Base-by-base conservation (phyloP, 257 asterid genomes). In the Agastache rugosa region DNA sequence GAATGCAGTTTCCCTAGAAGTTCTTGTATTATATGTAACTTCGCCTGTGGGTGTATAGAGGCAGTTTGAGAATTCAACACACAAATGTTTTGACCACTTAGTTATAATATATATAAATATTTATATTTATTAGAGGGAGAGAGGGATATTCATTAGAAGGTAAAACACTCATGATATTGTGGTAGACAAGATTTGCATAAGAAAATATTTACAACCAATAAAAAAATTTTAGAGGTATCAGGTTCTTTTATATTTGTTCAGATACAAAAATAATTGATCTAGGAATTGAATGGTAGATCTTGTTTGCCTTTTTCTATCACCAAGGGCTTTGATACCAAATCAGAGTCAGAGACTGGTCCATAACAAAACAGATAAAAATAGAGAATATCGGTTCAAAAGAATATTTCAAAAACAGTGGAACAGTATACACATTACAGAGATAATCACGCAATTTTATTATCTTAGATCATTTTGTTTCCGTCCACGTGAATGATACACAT, bases 1-100 rank as follows among this genome's bases (percentile, higher is more conserved):
- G 96, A 84, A 75, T 92, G 99, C 71, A 95, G 82, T 85, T 81
- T 92, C 19, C 96, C 97, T 23, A 95, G 97, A 80, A 95, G 91
- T 74, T 95, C 98, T 84, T 90, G 98, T 69, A 90, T 79, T 62
- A 86, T 85, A 72, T 95, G 98, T 69, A 95, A 89, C 86, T 92
- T 95, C 50, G 98, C 97, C 99, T 94, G 83, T 63, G 54, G 15
- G 48, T 23, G 54, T 25, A 19, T 56, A 63, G 66, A 72, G 47
- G 66, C 22, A 53, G 27, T 47, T 19, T 45, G 9, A 66, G 10
- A 45, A 45, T 14, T 25, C 31, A n/a, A 35, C 8, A 61, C 34
- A 31, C n/a, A n/a, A n/a, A n/a, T n/a, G n/a, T n/a, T n/a, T 3
- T 10, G 0, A 41, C 14, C 15, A 11, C 47, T 41, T 41, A 0